phyloP scores from a whole-genome alignment of 257 asterid genomes.

The Perilla frutescens region DNA sequence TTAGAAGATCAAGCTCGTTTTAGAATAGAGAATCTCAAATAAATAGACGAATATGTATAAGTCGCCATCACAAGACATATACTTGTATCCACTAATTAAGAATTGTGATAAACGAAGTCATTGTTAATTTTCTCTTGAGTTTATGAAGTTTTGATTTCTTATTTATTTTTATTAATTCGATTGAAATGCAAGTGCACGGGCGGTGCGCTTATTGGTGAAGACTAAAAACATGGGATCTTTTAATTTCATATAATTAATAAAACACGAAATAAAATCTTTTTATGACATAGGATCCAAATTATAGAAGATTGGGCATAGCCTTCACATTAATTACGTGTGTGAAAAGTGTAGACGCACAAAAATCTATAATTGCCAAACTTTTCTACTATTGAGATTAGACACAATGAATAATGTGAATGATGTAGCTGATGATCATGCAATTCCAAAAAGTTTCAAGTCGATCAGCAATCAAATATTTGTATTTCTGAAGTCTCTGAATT shows the following conservation, averaged over 20 bases:
- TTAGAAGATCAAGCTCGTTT: conserved; percentile 65
- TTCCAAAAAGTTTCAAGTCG: no score
- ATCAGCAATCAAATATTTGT: not conserved
- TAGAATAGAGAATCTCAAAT: not conserved
- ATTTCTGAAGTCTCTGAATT: conserved; percentile 1
- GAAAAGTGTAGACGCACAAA: conserved; percentile 4
- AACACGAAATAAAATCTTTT: no score
- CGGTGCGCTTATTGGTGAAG: no score
- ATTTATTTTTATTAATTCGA: no score
- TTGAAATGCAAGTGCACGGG: no score
- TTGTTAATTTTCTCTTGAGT: not conserved
- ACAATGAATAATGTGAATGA: not conserved
- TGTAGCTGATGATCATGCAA: not conserved
- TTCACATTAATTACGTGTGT: conserved; percentile 21
- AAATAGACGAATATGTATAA: not conserved
- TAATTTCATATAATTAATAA: no score
- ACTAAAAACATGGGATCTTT: not conserved
- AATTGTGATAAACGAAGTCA: not conserved
- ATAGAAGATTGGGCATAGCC: not conserved
- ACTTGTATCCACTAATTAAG: no score
- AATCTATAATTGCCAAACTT: conserved; percentile 1
- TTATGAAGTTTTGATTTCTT: not conserved
- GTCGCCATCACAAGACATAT: no score
- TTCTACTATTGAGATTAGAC: not conserved
- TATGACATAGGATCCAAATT: not conserved